phyloP scores from a whole-genome alignment of 495 filamentous ascomycete genomes.

The Penicillium canescens region DNA sequence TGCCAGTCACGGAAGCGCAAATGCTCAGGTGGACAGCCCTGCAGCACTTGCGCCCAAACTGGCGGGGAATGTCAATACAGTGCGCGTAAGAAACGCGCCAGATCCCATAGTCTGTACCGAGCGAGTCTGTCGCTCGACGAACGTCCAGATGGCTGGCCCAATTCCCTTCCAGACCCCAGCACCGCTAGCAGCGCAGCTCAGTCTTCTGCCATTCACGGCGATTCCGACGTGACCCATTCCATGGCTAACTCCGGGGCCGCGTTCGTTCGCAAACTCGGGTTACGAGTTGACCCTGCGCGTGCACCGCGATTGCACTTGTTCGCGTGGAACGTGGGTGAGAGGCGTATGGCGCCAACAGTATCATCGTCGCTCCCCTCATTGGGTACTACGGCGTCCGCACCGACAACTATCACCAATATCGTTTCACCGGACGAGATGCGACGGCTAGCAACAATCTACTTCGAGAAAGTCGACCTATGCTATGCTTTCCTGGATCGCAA shows the following conservation, averaged over 20 bases:
- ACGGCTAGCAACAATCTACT: slow-evolving; percentile 42
- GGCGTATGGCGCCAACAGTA: slow-evolving; percentile 24
- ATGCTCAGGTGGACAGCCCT: slow-evolving; percentile 53
- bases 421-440: slow-evolving; percentile 45
- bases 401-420: slow-evolving; percentile 33
- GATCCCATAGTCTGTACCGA: slow-evolving; percentile 15
- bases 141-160: slow-evolving; percentile 15
- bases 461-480: slow-evolving; percentile 49
- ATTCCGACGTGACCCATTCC: slow-evolving; percentile 15
- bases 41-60: slow-evolving; percentile 49
- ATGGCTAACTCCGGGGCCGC: slow-evolving; percentile 57
- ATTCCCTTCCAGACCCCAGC: slow-evolving; percentile 2
- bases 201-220: slow-evolving; percentile 1
- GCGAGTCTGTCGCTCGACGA: slow-evolving; percentile 13
- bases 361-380: slow-evolving; percentile 8
- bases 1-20: slow-evolving; percentile 56
- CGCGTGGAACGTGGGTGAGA: slow-evolving; percentile 55
- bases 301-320: slow-evolving; percentile 56
- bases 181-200: slow-evolving; percentile 11
- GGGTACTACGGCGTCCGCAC: slow-evolving; percentile 3
- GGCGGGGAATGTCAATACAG: slow-evolving; percentile 50
- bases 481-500: slow-evolving; percentile 52
- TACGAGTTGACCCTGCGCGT: slow-evolving; percentile 48
- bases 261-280: slow-evolving; percentile 53
- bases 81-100: slow-evolving; percentile 35